phyloP scores from a whole-genome alignment of 106 monocot species.

The Acorus gramineus region DNA sequence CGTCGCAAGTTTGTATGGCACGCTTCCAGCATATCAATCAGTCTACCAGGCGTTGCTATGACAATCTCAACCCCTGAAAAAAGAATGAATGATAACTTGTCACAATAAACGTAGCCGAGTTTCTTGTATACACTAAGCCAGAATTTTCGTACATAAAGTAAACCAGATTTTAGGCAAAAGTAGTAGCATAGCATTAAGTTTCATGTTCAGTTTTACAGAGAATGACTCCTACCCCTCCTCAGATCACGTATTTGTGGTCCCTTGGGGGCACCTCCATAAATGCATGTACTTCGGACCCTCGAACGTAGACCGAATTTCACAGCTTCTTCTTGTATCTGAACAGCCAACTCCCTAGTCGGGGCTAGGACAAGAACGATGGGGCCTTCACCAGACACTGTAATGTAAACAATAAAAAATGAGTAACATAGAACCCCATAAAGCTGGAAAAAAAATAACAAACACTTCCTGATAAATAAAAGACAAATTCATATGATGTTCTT shows the following conservation, averaged over 20 bases:
- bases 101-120: too few species aligned
- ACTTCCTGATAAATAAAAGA: not conserved
- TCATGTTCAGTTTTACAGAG: too few species aligned
- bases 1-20: slow-evolving; percentile 74
- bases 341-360: slow-evolving; percentile 93
- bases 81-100: not conserved
- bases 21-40: slow-evolving; percentile 97
- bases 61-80: slow-evolving; percentile 91
- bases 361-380: slow-evolving; percentile 79
- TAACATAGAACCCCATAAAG: not conserved
- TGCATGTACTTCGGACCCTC: slow-evolving; percentile 69
- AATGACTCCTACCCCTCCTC: slow-evolving; percentile 43
- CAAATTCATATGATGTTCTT: not conserved
- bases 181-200: too few species aligned
- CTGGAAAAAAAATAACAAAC: not conserved
- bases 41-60: slow-evolving; percentile 90
- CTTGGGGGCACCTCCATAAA: slow-evolving; percentile 96
- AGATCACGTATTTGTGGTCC: slow-evolving; percentile 96
- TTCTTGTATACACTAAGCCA: not conserved
- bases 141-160: not conserved
- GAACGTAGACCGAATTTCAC: slow-evolving; percentile 73
- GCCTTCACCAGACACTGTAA: slow-evolving; percentile 66
- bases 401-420: slow-evolving; percentile 3
- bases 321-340: slow-evolving; percentile 96
- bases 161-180: not conserved